A percentile compares a stretch with the other conserved stretches of the same genome.
Evolutionary conservation across 371 early-diverging fungal species (phyloP).

Genomic region (Mortierella polycephala): DNA sequence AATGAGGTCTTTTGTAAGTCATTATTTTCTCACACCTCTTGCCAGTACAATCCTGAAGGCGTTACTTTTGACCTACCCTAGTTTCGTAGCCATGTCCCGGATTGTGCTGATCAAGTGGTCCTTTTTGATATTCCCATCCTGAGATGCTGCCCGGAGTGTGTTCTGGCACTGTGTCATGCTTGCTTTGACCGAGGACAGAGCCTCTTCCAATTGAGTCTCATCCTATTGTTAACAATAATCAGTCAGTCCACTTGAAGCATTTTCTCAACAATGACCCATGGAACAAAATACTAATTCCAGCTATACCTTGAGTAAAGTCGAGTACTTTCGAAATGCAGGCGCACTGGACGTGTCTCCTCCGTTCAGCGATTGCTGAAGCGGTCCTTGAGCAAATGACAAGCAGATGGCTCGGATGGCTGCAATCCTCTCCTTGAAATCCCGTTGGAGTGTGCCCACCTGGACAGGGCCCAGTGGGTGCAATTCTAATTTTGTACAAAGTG

Average conservation of each 20-base stretch:
- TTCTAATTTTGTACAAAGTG: conserved; percentile 33
- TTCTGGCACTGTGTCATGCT: conserved; percentile 57
- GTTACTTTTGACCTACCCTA: conserved; percentile 18
- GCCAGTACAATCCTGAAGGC: background rate
- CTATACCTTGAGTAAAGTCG: conserved; percentile 63
- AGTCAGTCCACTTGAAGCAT: background rate
- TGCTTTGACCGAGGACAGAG: conserved; percentile 60
- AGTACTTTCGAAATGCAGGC: conserved; percentile 66
- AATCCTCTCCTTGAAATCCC: conserved; percentile 63
- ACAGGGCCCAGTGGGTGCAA: conserved; percentile 67
- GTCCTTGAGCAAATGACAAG: conserved; percentile 68
- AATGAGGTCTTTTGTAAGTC: background rate
- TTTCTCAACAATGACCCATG: background rate
- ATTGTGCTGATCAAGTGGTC: conserved; percentile 59
- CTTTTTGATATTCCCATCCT: conserved; percentile 56
- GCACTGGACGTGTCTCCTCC: conserved; percentile 64
- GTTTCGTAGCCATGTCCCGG: conserved; percentile 58
- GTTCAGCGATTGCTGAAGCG: conserved; percentile 67
- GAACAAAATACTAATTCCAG: background rate
- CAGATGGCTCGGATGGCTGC: conserved; percentile 65
- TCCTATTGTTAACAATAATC: conserved; percentile 48
- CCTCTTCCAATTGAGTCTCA: conserved; percentile 64
- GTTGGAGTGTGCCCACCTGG: conserved; percentile 60
- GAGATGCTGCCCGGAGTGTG: conserved; percentile 47
- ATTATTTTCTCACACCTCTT: background rate